Conservation (phyloP, 495 filamentous ascomycete genomes). For the Astrothelium subdiscretum region DNA sequence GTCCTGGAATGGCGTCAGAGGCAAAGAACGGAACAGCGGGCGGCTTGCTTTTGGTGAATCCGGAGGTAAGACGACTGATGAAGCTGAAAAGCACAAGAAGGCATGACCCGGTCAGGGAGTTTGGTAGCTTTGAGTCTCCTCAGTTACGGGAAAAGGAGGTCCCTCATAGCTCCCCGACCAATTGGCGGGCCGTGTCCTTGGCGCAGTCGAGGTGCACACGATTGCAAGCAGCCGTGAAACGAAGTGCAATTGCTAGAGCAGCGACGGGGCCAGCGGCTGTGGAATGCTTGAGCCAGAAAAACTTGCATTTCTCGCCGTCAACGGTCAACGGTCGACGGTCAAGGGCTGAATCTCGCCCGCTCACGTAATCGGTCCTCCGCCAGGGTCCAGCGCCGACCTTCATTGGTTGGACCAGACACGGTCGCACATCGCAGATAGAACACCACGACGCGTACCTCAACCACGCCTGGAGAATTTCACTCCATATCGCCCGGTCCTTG, state of each 20-base stretch:
- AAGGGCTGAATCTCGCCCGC: neutral
- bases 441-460: neutral
- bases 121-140: neutral
- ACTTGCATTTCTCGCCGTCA: neutral
- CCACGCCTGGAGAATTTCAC: neutral
- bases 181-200: neutral
- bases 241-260: neutral
- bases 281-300: neutral
- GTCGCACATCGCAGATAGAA: slow-evolving; percentile 1
- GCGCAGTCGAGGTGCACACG: neutral
- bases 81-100: neutral
- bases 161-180: neutral
- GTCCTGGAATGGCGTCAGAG: neutral
- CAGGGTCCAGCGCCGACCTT: neutral
- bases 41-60: neutral
- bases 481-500: neutral
- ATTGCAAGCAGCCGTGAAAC: neutral
- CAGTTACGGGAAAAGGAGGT: neutral
- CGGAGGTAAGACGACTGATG: neutral
- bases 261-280: neutral
- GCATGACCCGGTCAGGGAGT: neutral
- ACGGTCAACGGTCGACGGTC: neutral
- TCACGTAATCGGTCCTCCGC: neutral
- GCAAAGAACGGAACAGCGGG: neutral
- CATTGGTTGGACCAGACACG: neutral